Evolutionary conservation across 768 basidiomycete genomes (phyloP).

Genomic region (Leccinum rimulosum): DNA sequence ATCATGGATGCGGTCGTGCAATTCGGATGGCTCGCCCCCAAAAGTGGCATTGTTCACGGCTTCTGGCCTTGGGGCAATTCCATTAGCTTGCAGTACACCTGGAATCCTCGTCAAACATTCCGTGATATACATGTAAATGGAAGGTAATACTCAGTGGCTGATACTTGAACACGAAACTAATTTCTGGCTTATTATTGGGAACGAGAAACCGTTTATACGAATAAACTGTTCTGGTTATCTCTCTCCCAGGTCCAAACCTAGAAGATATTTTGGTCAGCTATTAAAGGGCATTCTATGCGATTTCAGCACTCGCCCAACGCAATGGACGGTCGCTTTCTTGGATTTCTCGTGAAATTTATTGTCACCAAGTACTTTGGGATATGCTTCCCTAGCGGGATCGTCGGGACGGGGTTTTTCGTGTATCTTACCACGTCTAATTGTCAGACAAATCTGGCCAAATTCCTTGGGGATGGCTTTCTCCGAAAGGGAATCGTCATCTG

Average conservation of each 20-base stretch:
- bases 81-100: slow-evolving; percentile 22
- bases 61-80: slow-evolving; percentile 12
- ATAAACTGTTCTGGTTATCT: background rate
- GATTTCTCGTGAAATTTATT: slow-evolving; percentile 17
- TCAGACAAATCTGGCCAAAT: slow-evolving; percentile 18
- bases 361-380: background rate
- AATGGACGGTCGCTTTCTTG: slow-evolving; percentile 23
- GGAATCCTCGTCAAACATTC: background rate
- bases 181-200: slow-evolving; percentile 1
- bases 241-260: slow-evolving; percentile 14
- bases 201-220: background rate
- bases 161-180: slow-evolving; percentile 23
- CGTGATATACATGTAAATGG: background rate
- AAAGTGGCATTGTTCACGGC: background rate
- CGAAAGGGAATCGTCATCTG: slow-evolving; percentile 23
- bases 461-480: slow-evolving; percentile 1
- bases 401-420: background rate
- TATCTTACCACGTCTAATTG: background rate
- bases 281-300: background rate
- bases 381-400: accelerated
- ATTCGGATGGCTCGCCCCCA: background rate
- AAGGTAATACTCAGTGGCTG: slow-evolving; percentile 12
- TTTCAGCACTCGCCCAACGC: slow-evolving; percentile 13
- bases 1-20: background rate
- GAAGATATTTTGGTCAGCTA: background rate